Base-by-base conservation (phyloP, 78 protist species). In the Polysphondylium violaceum region DNA sequence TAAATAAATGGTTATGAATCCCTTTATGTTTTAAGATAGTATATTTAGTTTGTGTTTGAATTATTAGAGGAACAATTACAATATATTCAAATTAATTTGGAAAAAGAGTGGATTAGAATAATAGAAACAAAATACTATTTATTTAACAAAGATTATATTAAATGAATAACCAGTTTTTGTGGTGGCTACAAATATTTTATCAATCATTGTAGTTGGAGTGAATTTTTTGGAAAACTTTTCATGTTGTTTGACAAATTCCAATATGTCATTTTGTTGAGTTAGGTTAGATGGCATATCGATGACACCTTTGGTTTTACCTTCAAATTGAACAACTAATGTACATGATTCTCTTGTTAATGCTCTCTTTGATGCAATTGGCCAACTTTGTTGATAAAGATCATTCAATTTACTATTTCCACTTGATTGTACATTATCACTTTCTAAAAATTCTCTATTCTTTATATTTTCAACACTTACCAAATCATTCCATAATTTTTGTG, bases 401-500 rank as follows among this genome's bases (percentile, higher is more conserved):
- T 6, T 2, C 0, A 23, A 33, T 8, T 63, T 53, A 27, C 63
- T 58, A 38, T 41, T 31, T 51, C 86, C 81, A 50, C 33, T 41
- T 50, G 78, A n/a, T 58, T 58, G 53, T 21, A 17, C 17, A 31
- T 9, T 44, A 21, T 12, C n/a, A 38, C 14, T 1, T 27, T 7
- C 21, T 27, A 25, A 33, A 50, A 21, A n/a, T 33, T 74, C 83
- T 6, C 31, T 61, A 55, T 55, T 17, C 19, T 55, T 1, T 23
- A 1, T 55, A 40, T n/a, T n/a, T 17, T 65, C 74, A 14, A 69
- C 23, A n/a, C 63, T 14, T n/a, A 56, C 38, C 23, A 76, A 21
- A 6, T 36, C 21, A 27, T 81, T 33, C 96, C 96, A 94, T 29
- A 59, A 35, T 74, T 59, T 63, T 41, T 71, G 77, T 3, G 94